Percentiles rank a stretch among this genome's conserved stretches.
These are phyloP conservation scores for Phylloporus arenicola DNA, from an alignment of 768 basidiomycete genomes.

Conservation along the genomic window DNA sequence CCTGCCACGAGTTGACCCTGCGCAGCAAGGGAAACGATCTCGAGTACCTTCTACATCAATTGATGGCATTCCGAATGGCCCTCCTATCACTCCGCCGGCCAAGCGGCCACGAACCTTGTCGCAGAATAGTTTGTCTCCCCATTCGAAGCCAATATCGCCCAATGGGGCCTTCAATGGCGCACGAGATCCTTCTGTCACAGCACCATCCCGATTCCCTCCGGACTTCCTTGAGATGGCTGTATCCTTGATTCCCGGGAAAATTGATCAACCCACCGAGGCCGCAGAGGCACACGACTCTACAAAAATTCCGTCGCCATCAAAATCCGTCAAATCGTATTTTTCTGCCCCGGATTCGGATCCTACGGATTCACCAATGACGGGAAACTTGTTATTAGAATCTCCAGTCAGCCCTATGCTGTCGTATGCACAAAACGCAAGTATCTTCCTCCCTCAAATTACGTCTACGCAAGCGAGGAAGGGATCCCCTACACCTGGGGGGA, in stretches of 20 bases:
- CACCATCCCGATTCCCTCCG: not conserved
- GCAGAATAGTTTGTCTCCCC: not conserved
- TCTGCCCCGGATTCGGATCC: conserved; percentile 35
- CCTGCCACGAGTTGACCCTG: conserved; percentile 11
- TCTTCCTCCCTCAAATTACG: conserved; percentile 34
- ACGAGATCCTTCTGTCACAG: not conserved
- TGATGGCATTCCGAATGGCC: conserved; percentile 17
- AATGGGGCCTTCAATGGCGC: conserved; percentile 8
- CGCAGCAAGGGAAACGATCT: conserved; percentile 27
- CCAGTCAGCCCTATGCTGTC: conserved; percentile 31
- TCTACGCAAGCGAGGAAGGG: conserved; percentile 32
- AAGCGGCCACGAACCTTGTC: conserved; percentile 18
- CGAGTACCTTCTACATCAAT: conserved; percentile 23
- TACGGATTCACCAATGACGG: conserved; percentile 20
- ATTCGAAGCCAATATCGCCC: conserved; percentile 1
- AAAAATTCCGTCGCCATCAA: conserved; percentile 27
- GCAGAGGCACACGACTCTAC: not conserved
- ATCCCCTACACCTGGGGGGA: conserved; percentile 9
- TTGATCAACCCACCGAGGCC: not conserved
- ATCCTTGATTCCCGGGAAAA: conserved; percentile 4
- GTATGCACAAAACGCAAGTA: conserved; percentile 32
- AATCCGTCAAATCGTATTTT: conserved; percentile 33
- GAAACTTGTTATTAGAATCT: conserved; percentile 29
- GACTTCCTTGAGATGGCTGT: not conserved
- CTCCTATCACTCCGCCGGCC: conserved; percentile 19